Conservation (phyloP, 1,139 yeast genomes). For the Candida dubliniensis region DNA sequence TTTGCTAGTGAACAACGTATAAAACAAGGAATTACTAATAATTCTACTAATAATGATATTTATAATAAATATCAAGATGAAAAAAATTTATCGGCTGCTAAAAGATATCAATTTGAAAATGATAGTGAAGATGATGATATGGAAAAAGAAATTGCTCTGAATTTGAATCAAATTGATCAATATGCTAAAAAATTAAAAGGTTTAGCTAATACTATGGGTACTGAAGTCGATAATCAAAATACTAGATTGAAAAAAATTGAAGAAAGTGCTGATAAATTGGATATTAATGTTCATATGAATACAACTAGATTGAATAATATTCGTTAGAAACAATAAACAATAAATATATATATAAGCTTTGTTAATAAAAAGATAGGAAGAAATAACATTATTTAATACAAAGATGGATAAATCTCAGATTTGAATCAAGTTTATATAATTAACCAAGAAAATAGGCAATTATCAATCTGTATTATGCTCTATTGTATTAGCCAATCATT, state of each 20-base stretch:
- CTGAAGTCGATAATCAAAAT: constrained; percentile 54
- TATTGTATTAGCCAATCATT: too few species aligned
- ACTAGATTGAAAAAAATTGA: constrained; percentile 49
- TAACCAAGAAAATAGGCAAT: too few species aligned
- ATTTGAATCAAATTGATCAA: constrained; percentile 53
- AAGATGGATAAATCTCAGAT: too few species aligned
- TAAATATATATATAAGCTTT: not conserved
- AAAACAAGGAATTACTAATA: constrained; percentile 41
- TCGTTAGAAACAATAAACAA: constrained; percentile 21
- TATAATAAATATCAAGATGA: constrained; percentile 53
- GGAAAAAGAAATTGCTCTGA: constrained; percentile 56
- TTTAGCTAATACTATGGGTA: constrained; percentile 47
- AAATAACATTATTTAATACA: too few species aligned
- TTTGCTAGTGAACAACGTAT: constrained; percentile 49
- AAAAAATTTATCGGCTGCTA: constrained; percentile 45
- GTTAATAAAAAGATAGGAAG: not conserved
- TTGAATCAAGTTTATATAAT: too few species aligned
- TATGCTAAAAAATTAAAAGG: constrained; percentile 44
- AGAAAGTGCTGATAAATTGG: constrained; percentile 57
- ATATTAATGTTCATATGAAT: constrained; percentile 54
- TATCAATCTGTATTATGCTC: too few species aligned
- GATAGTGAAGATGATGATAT: constrained; percentile 61
- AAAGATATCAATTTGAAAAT: constrained; percentile 50
- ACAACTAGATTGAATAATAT: constrained; percentile 47
- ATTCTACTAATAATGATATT: constrained; percentile 39